Evolutionary conservation across 345 rosid species (phyloP).

Genomic region (Physaria fendleri): DNA sequence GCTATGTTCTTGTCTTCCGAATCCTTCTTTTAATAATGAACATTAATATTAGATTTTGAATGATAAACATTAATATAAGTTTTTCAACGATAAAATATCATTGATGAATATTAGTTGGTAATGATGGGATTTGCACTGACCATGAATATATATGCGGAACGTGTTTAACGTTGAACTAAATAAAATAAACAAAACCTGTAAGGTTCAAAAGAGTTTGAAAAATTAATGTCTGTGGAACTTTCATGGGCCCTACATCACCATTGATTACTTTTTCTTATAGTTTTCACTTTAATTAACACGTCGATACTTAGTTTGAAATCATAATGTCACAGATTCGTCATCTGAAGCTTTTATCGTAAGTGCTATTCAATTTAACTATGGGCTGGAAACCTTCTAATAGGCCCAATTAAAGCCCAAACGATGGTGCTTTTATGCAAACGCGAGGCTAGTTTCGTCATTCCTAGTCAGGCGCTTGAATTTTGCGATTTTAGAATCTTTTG

Average conservation of each 20-base stretch:
- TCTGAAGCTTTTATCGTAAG: not conserved
- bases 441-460: constrained; percentile 7
- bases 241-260: constrained; percentile 17
- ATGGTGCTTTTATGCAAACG: not conserved
- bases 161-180: constrained; percentile 5
- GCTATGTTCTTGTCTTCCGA: not conserved
- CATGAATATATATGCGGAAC: not conserved
- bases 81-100: not conserved
- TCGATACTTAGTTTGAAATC: not conserved
- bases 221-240: not conserved
- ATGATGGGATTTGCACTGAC: constrained; percentile 11
- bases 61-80: not conserved
- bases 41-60: not conserved
- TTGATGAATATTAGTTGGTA: constrained; percentile 6
- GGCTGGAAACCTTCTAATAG: not conserved
- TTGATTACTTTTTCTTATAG: not conserved
- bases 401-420: not conserved
- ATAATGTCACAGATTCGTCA: constrained; percentile 18
- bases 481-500: not conserved
- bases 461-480: not conserved
- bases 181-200: constrained; percentile 10
- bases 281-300: constrained; percentile 5
- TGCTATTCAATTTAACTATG: not conserved
- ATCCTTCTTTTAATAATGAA: not conserved
- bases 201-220: constrained; percentile 15